Conservation (phyloP, 2,329 filamentous ascomycete genomes). For the Arthrobotrys iridis region DNA sequence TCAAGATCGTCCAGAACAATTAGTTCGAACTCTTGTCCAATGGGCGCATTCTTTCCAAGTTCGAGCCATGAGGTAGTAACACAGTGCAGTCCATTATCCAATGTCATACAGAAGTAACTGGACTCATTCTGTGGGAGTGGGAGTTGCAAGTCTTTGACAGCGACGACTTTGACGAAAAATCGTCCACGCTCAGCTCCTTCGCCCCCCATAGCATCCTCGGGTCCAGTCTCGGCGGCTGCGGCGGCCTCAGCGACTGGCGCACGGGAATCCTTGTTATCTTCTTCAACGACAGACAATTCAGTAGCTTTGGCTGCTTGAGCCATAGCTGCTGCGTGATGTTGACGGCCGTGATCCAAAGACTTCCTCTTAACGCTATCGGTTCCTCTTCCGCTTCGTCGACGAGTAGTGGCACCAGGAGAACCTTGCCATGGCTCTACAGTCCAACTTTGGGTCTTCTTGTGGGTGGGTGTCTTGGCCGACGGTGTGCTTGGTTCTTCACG, state of each 20-base stretch:
- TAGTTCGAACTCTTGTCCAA: constrained; percentile 64
- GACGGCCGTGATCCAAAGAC: constrained; percentile 28
- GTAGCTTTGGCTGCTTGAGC: constrained; percentile 29
- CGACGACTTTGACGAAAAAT: constrained; percentile 98
- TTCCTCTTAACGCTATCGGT: constrained; percentile 70
- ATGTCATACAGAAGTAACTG: constrained; percentile 91
- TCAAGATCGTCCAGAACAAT: constrained; percentile 98
- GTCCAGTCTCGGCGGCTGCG: neutral
- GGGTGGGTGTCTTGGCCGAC: constrained; percentile 75
- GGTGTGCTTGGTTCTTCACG: constrained; percentile 73
- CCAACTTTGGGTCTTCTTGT: constrained; percentile 86
- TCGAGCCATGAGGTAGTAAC: constrained; percentile 97
- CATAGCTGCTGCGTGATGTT: constrained; percentile 37
- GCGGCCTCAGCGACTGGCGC: neutral
- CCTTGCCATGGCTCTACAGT: constrained; percentile 96
- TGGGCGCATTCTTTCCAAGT: constrained; percentile 87
- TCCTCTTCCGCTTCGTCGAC: constrained; percentile 66
- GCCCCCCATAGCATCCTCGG: constrained; percentile 65
- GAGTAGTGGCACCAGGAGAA: constrained; percentile 64
- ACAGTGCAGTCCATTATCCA: constrained; percentile 98
- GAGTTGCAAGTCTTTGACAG: constrained; percentile 92
- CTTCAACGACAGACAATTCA: constrained; percentile 71
- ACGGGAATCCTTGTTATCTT: constrained; percentile 68
- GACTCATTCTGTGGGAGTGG: constrained; percentile 93
- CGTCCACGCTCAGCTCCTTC: constrained; percentile 88